Conservation (phyloP, 2,329 filamentous ascomycete genomes). For the Calonectria ilicicola region DNA sequence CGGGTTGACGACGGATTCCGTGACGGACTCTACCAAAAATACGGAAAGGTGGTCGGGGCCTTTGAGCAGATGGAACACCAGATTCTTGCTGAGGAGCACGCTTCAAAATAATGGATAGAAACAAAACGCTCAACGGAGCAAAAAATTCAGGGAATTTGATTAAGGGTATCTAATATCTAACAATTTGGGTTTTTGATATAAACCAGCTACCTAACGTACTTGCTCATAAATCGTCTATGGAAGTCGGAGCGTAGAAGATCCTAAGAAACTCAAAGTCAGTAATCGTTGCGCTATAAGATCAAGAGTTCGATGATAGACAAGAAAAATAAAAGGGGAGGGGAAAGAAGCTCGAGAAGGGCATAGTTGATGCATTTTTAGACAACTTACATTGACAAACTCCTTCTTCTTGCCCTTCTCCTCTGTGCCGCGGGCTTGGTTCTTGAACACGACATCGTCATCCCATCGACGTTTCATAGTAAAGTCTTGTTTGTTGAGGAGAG, state of each 20-base stretch:
- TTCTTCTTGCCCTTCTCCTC: constrained; percentile 90
- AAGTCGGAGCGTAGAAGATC: constrained; percentile 95
- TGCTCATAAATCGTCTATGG: constrained; percentile 95
- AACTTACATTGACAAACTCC: constrained; percentile 93
- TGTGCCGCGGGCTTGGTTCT: constrained; percentile 95
- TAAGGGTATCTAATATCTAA: constrained; percentile 45
- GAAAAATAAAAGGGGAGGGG: neutral
- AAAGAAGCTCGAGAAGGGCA: neutral
- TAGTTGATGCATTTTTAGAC: constrained; percentile 8
- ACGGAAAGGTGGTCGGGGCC: constrained; percentile 80
- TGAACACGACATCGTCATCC: constrained; percentile 99
- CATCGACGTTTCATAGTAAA: constrained; percentile 93
- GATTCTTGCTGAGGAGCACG: constrained; percentile 62
- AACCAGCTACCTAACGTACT: constrained; percentile 69
- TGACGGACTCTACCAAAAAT: constrained; percentile 78
- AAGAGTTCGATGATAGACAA: constrained; percentile 4
- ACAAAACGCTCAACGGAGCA: constrained; percentile 22
- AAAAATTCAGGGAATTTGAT: constrained; percentile 28
- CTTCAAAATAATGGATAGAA: constrained; percentile 5
- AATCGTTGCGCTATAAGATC: constrained; percentile 24
- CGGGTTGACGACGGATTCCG: constrained; percentile 87
- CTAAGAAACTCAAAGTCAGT: constrained; percentile 54
- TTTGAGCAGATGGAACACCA: constrained; percentile 81
- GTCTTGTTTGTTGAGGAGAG: constrained; percentile 87
- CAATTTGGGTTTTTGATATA: constrained; percentile 26